Base-by-base conservation (phyloP, 2,329 filamentous ascomycete genomes). In the Talaromyces pinophilus region DNA sequence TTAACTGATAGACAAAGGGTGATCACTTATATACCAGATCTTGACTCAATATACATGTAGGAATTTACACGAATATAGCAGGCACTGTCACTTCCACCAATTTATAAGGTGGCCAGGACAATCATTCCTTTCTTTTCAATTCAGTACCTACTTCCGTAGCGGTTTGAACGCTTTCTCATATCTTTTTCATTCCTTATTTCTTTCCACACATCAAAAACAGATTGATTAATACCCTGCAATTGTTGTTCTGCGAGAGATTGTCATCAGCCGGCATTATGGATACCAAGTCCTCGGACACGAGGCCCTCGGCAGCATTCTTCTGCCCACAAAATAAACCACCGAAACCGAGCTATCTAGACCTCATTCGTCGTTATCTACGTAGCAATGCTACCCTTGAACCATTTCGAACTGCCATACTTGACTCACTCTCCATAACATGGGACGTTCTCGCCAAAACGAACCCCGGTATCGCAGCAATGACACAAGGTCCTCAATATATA, bases 291-390 rank as follows among this genome's bases (percentile, higher is more conserved):
- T 48, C 28, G 25, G 59, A 61, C 28, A 40, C 11, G 59, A 22
- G 17, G 42, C 42, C 40, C n/a, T 54, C 63, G 46, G 63, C 63
- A 17, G 63, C 63, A 54, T 65, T 65, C 35, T 65, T 65, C 46
- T 65, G 63, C 28, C 63, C 63, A 13, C 63, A 65, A 52, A 65
- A 65, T 15, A 65, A 61, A 59, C 63, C 63, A 15, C 63, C 63
- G 7, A 61, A 65, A 44, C 33, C 55, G 17, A 30, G 8, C 1
- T 65, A 65, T 42, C 33, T 65, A 3, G 63, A 65, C 25, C 11
- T 19, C 2, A 44, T 65, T 17, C 63, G 63, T 65, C 63, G 63
- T 15, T 65, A 65, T 30, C 55, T 65, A 4, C 55, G 55, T 19
- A 65, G 19, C 5, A 61, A 61, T 35, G 13, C 22, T 7, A 28